Evolutionary conservation across 2,329 filamentous ascomycete species (phyloP), one percentile per base, ranked within the genome.

Genomic region (Nothopassalora personata): DNA sequence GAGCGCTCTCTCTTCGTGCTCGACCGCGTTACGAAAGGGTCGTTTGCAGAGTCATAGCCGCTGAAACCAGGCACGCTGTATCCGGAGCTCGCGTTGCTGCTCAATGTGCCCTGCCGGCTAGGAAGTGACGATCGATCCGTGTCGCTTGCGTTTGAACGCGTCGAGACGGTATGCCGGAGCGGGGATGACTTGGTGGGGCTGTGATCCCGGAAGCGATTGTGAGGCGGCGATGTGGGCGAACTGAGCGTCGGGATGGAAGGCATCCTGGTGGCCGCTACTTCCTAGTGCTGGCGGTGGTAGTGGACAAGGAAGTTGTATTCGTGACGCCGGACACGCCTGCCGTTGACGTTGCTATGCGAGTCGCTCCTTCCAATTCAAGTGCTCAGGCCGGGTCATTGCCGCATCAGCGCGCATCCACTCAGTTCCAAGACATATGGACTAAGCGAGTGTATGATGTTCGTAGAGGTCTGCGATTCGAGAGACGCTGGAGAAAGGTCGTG

Each of bases 81-180:
- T 39, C 47, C 62, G 28, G 68, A 68, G 58, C 63, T 68, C 23
- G 67, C 67, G 67, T 71, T 69, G 54, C 67, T 69, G 57, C 64
- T 70, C 33, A 68, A 31, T 4, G 65, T 70, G 51, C 59, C 63
- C 48, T 71, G 69, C 33, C 70, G 64, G 53, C 64, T 67, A 10
- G 67, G 66, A 4, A 68, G 53, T 7, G 63, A 64, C 3, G 68
- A 64, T 51, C 65, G 66, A 50, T 72, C 69, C 53, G 67, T 67
- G 28, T 72, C 69, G 63, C 69, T 71, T 60, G 67, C 64, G 63
- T 69, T 68, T 39, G 70, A 72, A 46, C 66, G 59, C 52, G 71
- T 72, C 23, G 69, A 71, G 51, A 72, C 60, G 18, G 69, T 68
- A 54, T 72, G 71, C 48, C 71, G 70, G 19, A 72, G 65, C 39